Conservation (phyloP, 257 asterid genomes). For the Solanum bulbocastanum region DNA sequence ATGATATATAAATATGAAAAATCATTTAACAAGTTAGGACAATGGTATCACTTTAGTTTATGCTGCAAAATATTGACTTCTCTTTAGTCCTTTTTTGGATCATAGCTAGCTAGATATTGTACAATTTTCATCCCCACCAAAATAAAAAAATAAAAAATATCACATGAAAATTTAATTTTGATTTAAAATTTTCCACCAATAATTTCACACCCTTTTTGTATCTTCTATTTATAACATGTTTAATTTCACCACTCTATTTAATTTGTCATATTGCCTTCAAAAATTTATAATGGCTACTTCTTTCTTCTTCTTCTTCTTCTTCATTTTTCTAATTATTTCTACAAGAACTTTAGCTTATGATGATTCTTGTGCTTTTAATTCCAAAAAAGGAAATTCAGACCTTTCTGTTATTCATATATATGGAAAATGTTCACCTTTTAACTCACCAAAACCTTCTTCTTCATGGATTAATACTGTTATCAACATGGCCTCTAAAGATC, state of each 20-base stretch:
- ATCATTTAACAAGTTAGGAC: neutral
- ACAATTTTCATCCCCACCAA: neutral
- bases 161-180: neutral
- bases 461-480: conserved; percentile 45
- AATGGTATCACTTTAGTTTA: neutral
- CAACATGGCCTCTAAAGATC: conserved; percentile 45
- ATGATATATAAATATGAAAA: neutral
- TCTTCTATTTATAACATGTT: neutral
- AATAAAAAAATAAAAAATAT: neutral
- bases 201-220: neutral
- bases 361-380: conserved; percentile 40
- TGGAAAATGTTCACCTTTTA: conserved; percentile 79
- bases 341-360: conserved; percentile 25
- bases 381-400: conserved; percentile 28
- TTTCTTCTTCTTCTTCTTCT: conserved; percentile 6
- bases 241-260: neutral
- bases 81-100: neutral
- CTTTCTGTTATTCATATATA: conserved; percentile 57
- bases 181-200: neutral
- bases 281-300: neutral
- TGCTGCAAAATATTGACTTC: neutral
- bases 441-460: conserved; percentile 22
- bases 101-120: neutral
- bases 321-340: conserved; percentile 17
- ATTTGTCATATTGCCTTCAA: neutral